A percentile compares a stretch with the other conserved stretches of the same genome.
Evolutionary conservation across 2,329 filamentous ascomycete species (phyloP).

Genomic region (Colletotrichum musae): DNA sequence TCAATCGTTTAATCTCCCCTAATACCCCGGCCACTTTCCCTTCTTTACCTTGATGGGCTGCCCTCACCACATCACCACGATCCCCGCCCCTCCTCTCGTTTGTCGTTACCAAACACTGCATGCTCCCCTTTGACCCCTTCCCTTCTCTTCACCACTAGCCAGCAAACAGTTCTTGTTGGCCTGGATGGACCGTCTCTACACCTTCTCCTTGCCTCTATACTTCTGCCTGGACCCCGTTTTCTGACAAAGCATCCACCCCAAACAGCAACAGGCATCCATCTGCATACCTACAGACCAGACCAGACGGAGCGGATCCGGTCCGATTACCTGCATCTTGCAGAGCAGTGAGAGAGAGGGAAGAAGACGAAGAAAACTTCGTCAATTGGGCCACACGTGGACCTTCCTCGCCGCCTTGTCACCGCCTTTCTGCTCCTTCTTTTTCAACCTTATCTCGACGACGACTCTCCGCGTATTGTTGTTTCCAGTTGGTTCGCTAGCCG

Average conservation of each 20-base stretch:
- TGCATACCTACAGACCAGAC: not conserved
- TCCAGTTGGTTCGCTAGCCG: too few relatives aligned
- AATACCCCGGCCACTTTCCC: not conserved
- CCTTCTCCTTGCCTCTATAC: too few relatives aligned
- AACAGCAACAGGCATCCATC: constrained; percentile 8
- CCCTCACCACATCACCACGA: not conserved
- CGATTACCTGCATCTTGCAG: not conserved
- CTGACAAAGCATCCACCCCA: constrained; percentile 1
- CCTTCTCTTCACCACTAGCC: not conserved
- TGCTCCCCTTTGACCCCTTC: not conserved
- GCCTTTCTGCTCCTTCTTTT: too few relatives aligned
- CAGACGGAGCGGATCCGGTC: not conserved
- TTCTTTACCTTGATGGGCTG: not conserved
- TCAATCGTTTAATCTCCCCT: constrained; percentile 22
- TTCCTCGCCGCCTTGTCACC: too few relatives aligned
- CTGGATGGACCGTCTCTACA: constrained; percentile 1
- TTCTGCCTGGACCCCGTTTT: constrained; percentile 4
- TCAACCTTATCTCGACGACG: too few relatives aligned
- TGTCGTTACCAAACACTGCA: not conserved
- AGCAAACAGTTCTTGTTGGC: not conserved
- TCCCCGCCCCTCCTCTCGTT: not conserved
- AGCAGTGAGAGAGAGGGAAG: too few relatives aligned
- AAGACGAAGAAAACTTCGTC: too few relatives aligned
- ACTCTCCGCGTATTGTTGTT: too few relatives aligned
- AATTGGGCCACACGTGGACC: too few relatives aligned